phyloP scores from a whole-genome alignment of 306 rosid genomes.

The Dryas octopetala region DNA sequence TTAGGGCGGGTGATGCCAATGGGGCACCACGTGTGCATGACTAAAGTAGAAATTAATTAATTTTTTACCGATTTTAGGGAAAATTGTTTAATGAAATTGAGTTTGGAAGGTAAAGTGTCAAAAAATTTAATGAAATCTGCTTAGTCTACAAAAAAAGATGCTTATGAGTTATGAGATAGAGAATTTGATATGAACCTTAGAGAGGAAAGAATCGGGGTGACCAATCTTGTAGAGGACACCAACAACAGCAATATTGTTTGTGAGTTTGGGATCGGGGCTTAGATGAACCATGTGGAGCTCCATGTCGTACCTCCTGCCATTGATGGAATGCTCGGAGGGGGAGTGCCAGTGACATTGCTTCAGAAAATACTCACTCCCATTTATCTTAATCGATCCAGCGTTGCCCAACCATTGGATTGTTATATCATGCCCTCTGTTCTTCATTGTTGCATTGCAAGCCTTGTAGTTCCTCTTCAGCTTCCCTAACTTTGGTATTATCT shows the following conservation, averaged over 20 bases:
- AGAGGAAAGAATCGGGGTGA: conserved; percentile 26
- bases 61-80: no score
- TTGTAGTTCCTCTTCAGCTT: conserved; percentile 6
- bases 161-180: not conserved
- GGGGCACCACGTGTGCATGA: no score
- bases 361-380: conserved; percentile 47
- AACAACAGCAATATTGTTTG: conserved; percentile 26
- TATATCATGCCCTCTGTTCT: conserved; percentile 35
- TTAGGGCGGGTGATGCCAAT: no score
- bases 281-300: conserved; percentile 44
- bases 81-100: no score
- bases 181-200: conserved; percentile 20
- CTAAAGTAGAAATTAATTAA: no score
- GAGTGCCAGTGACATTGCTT: conserved; percentile 77
- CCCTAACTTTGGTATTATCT: conserved; percentile 9
- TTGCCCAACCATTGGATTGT: conserved; percentile 48
- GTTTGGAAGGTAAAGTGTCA: no score
- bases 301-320: conserved; percentile 55
- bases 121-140: no score
- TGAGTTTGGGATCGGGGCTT: not conserved
- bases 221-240: conserved; percentile 32
- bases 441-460: conserved; percentile 33
- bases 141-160: no score
- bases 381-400: conserved; percentile 53
- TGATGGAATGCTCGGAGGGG: conserved; percentile 71